Base-by-base conservation (phyloP, 805 yeast species). In the Yamadazyma akitaensis region DNA sequence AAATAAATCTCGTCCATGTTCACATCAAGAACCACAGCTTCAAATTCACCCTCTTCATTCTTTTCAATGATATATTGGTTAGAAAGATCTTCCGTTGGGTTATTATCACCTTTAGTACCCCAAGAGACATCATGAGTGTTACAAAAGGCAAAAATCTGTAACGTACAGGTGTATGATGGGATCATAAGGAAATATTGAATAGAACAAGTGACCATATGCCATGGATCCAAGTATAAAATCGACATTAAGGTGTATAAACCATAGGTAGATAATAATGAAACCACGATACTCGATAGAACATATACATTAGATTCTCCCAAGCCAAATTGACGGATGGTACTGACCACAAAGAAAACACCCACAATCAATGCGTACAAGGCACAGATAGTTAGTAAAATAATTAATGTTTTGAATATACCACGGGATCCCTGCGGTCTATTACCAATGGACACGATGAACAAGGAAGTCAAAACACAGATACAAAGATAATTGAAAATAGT, bases 121-220 rank as follows among this genome's bases (percentile, higher is more conserved):
- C 99, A 92, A 0, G 97, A 87, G 42, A 94, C 96, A 73, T 92
- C 99, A 68, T 92, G 98, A 2, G 97, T 92, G 64, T 92, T 92
- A 72, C 99, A 92, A 67, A 92, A 90, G 1, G 99, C 97, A 70
- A 90, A 92, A 49, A 94, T 90, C 67, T 92, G 97, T 47, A 92
- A 72, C 2, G 96, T 84, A 68, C 96, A 88, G 3, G 95, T 86
- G 63, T 90, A 92, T 0, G 95, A 84, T 21, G 99, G 98, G 44
- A 92, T 75, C 75, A 94, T 77, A 54, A 91, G 63, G 68, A 92
- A 87, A 72, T 94, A 92, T 64, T 92, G 99, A 5, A 82, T 46
- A 0, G 96, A 82, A 39, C 96, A 88, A 1, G 97, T 85, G 35
- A 94, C 41, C 62, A 92, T 81, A 62, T 94, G 99, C 97, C 98